Evolutionary conservation across 352 stramenopile species (phyloP).

Genomic region (Thalassiosira mediterranea): DNA sequence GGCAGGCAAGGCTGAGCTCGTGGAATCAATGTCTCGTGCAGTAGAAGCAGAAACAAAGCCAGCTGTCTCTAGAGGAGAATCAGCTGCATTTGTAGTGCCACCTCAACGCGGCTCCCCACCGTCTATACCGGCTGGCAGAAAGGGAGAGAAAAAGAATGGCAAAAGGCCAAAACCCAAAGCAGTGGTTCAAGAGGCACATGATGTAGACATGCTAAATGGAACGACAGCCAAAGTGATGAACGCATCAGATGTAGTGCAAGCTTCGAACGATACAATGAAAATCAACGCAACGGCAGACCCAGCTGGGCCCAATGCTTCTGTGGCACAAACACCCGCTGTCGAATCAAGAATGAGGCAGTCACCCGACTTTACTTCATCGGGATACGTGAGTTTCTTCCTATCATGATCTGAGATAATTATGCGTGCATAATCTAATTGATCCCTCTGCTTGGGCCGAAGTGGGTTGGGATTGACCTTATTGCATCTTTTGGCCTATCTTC

Average conservation of each 20-base stretch:
- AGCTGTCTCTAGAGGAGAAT: not conserved
- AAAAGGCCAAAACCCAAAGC: not conserved
- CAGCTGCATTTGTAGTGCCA: slow-evolving; percentile 13
- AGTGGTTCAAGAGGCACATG: slow-evolving; percentile 1
- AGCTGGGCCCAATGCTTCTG: too few species aligned
- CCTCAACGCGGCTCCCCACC: too few species aligned
- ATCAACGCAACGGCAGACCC: too few species aligned
- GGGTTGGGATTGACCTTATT: slow-evolving; percentile 49
- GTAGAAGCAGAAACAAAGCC: not conserved
- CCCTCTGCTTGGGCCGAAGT: too few species aligned
- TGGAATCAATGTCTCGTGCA: too few species aligned
- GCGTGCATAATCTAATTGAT: too few species aligned
- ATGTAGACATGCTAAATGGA: not conserved
- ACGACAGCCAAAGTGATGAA: slow-evolving; percentile 10
- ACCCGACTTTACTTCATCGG: slow-evolving; percentile 6
- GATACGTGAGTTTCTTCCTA: too few species aligned
- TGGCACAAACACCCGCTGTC: slow-evolving; percentile 42
- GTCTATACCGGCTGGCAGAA: too few species aligned
- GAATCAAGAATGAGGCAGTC: not conserved
- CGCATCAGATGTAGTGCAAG: not conserved
- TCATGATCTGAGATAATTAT: too few species aligned
- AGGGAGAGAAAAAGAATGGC: too few species aligned
- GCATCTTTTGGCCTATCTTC: slow-evolving; percentile 48
- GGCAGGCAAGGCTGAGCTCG: not conserved
- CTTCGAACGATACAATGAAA: not conserved